Base-by-base conservation (phyloP, 1,284 basidiomycete species). In the Macrocystidia cucumis region DNA sequence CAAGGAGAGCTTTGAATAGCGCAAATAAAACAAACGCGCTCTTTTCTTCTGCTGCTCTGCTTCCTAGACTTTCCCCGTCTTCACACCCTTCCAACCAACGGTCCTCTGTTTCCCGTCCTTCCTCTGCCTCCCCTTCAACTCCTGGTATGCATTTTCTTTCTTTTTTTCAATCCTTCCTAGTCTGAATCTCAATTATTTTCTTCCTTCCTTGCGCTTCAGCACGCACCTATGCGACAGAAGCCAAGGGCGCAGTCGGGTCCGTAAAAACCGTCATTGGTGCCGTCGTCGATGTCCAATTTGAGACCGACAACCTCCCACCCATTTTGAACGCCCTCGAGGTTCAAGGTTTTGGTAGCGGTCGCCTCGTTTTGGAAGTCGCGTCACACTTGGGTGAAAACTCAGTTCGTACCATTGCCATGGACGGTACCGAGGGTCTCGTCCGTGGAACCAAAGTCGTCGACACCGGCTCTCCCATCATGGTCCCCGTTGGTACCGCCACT, bases 391-490 rank as follows among this genome's bases (percentile, higher is more conserved):
- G 95, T 65, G 95, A 96, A 74, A 97, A 97, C 80, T 90, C 92
- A 31, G 91, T 96, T 62, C 90, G 93, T 54, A 91, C 87, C 62
- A 92, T 93, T 78, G 90, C 90, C 51, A 93, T 93, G 90, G 93
- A 97, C 63, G 93, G 93, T 83, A 98, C 95, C 43, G 95, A 97
- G 67, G 95, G 95, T 91, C 90, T 98, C 56, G 92, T 98, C 51
- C 92, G 95, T 72, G 95, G 95, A 37, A 89, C 95, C 65, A 92
- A 84, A 71, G 95, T 98, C 56, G 58, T 95, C 55, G 95, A 98
- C 69, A 96, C 93, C 31, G 95, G 95, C 62, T 72, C 84, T 40
- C 95, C 95, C 62, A 98, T 98, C 67, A 78, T 77, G 67, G 91
- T 98, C 49, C 95, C 93, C 53, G 95, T 98, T 58, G 95, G 95